Evolutionary conservation across 2,329 filamentous ascomycete species (phyloP).

Genomic region (Botryotinia convoluta): DNA sequence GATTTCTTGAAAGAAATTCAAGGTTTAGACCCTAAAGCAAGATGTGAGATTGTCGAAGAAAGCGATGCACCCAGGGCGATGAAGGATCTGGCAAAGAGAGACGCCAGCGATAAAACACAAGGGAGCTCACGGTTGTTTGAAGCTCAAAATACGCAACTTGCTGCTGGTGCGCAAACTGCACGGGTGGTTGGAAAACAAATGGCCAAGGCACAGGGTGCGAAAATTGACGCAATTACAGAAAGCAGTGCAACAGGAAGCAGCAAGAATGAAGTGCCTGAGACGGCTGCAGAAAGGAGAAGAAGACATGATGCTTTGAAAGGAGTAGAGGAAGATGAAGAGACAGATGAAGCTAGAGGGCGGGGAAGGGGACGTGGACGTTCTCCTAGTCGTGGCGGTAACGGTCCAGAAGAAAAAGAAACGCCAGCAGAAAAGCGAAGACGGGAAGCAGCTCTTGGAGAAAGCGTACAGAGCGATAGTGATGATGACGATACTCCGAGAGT

Average conservation of each 20-base stretch:
- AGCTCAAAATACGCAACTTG: slow-evolving; percentile 40
- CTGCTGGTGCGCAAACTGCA: slow-evolving; percentile 21
- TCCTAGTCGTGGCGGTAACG: slow-evolving; percentile 22
- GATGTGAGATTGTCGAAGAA: slow-evolving; percentile 34
- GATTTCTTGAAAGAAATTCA: slow-evolving; percentile 76
- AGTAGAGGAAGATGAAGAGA: slow-evolving; percentile 42
- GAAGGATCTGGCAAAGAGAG: slow-evolving; percentile 36
- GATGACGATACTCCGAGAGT: slow-evolving; percentile 37
- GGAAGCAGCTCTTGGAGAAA: slow-evolving; percentile 69
- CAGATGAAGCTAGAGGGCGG: slow-evolving; percentile 23
- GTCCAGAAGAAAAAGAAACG: slow-evolving; percentile 51
- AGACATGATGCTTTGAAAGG: slow-evolving; percentile 54
- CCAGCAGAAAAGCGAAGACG: slow-evolving; percentile 71
- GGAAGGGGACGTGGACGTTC: slow-evolving; percentile 45
- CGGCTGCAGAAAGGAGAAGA: slow-evolving; percentile 55
- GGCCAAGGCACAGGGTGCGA: slow-evolving; percentile 25
- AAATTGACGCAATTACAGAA: slow-evolving; percentile 11
- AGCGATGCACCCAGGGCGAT: slow-evolving; percentile 34
- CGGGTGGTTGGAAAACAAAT: slow-evolving; percentile 28
- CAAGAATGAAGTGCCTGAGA: slow-evolving; percentile 23
- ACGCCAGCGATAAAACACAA: slow-evolving; percentile 30
- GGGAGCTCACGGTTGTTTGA: slow-evolving; percentile 31
- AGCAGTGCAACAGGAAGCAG: neutral
- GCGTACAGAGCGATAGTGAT: slow-evolving; percentile 31
- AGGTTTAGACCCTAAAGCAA: slow-evolving; percentile 65